These are phyloP conservation scores for Citrus trifoliata DNA, from an alignment of 345 rosid genomes.

Conservation along the genomic window DNA sequence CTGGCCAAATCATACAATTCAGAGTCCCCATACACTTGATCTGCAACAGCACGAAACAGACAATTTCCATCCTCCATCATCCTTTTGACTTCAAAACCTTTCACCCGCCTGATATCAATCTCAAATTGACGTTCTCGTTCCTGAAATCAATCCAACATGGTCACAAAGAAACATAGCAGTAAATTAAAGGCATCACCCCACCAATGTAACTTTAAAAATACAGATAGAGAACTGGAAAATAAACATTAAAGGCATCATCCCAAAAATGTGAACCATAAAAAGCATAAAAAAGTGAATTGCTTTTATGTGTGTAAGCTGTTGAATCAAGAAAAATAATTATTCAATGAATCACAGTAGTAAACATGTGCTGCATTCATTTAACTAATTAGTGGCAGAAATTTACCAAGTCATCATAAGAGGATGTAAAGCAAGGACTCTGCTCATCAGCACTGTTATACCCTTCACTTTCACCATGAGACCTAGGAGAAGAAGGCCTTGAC, in stretches of 20 bases:
- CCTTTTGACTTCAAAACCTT: conserved; percentile 82
- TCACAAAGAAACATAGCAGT: not conserved
- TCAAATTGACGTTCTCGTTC: conserved; percentile 94
- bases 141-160: conserved; percentile 35
- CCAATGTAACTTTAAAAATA: not conserved
- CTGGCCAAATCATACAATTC: conserved; percentile 68
- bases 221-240: not conserved
- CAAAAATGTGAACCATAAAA: not conserved
- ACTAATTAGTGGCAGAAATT: conserved; percentile 19
- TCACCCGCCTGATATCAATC: conserved; percentile 68
- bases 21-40: conserved; percentile 98
- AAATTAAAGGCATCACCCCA: not conserved
- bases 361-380: not conserved
- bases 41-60: conserved; percentile 95
- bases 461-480: conserved; percentile 84
- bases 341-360: not conserved
- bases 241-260: not conserved
- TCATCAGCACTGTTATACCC: conserved; percentile 99
- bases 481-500: conserved; percentile 95
- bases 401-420: conserved; percentile 73
- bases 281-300: not conserved
- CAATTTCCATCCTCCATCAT: conserved; percentile 99
- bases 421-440: conserved; percentile 64
- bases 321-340: not conserved
- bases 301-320: not conserved